phyloP scores from a whole-genome alignment of 345 rosid genomes.

The Linum lewisii region DNA sequence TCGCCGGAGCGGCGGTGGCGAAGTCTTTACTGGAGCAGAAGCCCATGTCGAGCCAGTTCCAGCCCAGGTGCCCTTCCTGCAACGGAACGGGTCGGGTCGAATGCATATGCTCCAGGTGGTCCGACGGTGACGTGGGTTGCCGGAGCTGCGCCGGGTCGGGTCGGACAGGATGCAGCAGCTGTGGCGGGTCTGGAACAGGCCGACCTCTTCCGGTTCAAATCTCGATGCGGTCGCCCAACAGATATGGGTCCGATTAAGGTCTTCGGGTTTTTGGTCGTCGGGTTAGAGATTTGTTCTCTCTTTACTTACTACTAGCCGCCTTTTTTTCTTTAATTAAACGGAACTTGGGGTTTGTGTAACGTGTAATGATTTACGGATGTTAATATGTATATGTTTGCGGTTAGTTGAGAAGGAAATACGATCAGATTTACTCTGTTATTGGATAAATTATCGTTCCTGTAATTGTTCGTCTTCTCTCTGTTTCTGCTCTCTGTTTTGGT shows the following conservation, averaged over 20 bases:
- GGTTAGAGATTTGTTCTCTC: not conserved
- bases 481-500: too few species aligned
- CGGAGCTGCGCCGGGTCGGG: slow-evolving; percentile 88
- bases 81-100: slow-evolving; percentile 79
- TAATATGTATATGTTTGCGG: too few species aligned
- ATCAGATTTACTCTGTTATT: too few species aligned
- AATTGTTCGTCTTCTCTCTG: too few species aligned
- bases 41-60: slow-evolving; percentile 78
- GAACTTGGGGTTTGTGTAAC: too few species aligned
- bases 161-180: slow-evolving; percentile 62
- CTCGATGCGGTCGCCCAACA: slow-evolving; percentile 42
- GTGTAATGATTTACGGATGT: too few species aligned
- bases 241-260: slow-evolving; percentile 9
- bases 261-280: not conserved
- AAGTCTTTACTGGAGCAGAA: slow-evolving; percentile 81
- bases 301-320: not conserved
- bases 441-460: too few species aligned
- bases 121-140: slow-evolving; percentile 88
- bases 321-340: not conserved
- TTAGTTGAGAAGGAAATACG: too few species aligned
- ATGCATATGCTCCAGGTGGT: slow-evolving; percentile 80
- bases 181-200: slow-evolving; percentile 90
- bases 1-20: slow-evolving; percentile 79
- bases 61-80: slow-evolving; percentile 51
- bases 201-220: slow-evolving; percentile 75